Base-by-base conservation (phyloP, 169 alveolate species). In the Cryptosporidium ubiquitum region DNA sequence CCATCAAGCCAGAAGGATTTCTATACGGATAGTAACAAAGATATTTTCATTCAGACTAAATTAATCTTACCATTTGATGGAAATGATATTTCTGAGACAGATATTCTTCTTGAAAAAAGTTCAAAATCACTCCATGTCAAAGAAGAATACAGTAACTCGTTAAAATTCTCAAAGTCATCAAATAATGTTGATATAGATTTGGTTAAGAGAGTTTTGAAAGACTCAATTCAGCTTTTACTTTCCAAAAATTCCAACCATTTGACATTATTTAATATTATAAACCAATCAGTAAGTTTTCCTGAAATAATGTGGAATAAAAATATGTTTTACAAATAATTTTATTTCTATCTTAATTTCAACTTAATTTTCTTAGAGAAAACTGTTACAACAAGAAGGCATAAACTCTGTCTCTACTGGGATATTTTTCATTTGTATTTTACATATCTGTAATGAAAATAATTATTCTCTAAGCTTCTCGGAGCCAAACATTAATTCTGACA, bases 341-440 rank as follows among this genome's bases (percentile, higher is more conserved):
- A 9, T 9, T 55, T 23, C 16, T 10, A 55, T 26, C 29, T 58
- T 70, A 26, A 4, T 42, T 42, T 5, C n/a, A 29, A 14, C 16
- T 39, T 29, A 2, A 70, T 40, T 18, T 26, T 31, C 31, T 31
- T 40, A 73, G 85, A 73, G 69, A 39, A 58, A 44, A 57, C 12
- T 73, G 12, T 16, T 73, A 26, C 51, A 44, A 20, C 35, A 73
- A 58, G 64, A 69, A 12, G 64, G 64, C 2, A 9, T 29, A n/a
- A 69, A 31, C 29, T n/a, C 31, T 0, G 61, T 79, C 6, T 61
- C 89, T 1, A 33, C 52, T 18, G 89, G 79, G 6, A 79, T 79
- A 20, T 61, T 58, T 33, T 79, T 79, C 26, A 79, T 79, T n/a
- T 61, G 89, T 44, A 66, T 79, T 12, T 33, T 79, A 44, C 89